Evolutionary conservation across 257 asterid genomes (phyloP).

Genomic region (Petunia secreta): DNA sequence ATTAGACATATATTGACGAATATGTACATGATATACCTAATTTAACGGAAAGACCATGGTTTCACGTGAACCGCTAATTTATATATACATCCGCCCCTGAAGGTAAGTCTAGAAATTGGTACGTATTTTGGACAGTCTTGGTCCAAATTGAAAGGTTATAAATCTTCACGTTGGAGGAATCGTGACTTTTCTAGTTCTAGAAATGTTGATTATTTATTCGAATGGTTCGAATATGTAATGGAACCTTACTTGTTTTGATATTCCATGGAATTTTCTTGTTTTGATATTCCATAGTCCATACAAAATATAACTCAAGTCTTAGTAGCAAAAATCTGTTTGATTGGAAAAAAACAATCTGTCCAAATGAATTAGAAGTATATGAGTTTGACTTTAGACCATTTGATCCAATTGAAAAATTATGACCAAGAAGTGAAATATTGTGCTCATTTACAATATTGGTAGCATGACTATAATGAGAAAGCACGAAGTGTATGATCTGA

Average conservation of each 20-base stretch:
- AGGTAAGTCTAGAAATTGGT: too few relatives aligned
- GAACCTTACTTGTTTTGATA: too few relatives aligned
- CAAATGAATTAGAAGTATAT: not conserved
- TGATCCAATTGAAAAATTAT: not conserved
- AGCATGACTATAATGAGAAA: conserved; percentile 9
- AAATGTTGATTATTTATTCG: conserved; percentile 19
- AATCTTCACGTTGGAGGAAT: conserved; percentile 56
- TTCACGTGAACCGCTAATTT: too few relatives aligned
- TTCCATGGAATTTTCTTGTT: too few relatives aligned
- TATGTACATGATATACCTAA: too few relatives aligned
- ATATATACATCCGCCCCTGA: too few relatives aligned
- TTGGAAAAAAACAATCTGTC: conserved; percentile 66
- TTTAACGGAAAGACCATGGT: too few relatives aligned
- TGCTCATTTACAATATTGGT: conserved; percentile 1
- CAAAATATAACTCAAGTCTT: conserved; percentile 30
- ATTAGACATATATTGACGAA: too few relatives aligned
- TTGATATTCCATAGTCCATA: too few relatives aligned
- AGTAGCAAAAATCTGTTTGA: conserved; percentile 81
- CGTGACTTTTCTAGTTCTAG: conserved; percentile 77
- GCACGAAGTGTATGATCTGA: conserved; percentile 15
- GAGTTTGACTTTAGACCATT: conserved; percentile 23
- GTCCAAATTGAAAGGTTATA: too few relatives aligned
- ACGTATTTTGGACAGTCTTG: too few relatives aligned
- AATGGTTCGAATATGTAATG: too few relatives aligned
- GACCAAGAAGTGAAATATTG: not conserved